A percentile compares a stretch with the other conserved stretches of the same genome.
phyloP scores from a whole-genome alignment of 2,329 filamentous ascomycete genomes.

The Sporothrix protearum region DNA sequence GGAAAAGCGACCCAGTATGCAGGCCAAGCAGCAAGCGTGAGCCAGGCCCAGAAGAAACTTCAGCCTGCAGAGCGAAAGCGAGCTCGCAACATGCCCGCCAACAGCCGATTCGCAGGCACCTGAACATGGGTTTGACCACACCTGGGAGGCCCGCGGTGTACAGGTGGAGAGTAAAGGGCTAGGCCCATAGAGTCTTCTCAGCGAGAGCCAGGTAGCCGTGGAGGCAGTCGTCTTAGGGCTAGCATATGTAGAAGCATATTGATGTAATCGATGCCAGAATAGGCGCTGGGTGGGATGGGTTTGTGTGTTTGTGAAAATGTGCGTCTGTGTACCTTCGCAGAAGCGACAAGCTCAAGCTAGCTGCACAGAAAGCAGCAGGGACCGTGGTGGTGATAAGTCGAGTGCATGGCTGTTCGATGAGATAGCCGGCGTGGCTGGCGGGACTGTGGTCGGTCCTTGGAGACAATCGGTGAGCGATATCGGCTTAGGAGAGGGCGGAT shows the following conservation, averaged over 20 bases:
- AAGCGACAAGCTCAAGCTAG: background rate
- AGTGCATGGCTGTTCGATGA: conserved; percentile 6
- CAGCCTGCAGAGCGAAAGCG: background rate
- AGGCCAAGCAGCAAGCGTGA: conserved; percentile 1
- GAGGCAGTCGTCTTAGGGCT: conserved; percentile 4
- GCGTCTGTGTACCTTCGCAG: background rate
- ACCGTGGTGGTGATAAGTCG: background rate
- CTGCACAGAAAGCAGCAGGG: background rate
- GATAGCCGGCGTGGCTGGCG: background rate
- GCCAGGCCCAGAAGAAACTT: background rate
- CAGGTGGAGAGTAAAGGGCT: background rate
- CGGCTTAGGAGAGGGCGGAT: background rate
- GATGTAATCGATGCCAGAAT: background rate
- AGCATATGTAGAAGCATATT: background rate
- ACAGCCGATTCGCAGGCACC: conserved; percentile 5
- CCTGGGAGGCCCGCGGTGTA: background rate
- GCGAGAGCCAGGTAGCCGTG: background rate
- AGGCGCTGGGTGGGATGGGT: background rate
- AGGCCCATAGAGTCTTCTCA: background rate
- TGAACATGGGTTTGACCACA: background rate
- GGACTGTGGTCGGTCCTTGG: background rate
- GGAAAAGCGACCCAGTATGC: background rate
- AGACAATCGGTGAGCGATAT: background rate
- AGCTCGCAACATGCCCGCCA: background rate
- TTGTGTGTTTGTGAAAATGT: background rate